Base-by-base conservation (phyloP, 768 basidiomycete species). In the Amanita jacksonii region DNA sequence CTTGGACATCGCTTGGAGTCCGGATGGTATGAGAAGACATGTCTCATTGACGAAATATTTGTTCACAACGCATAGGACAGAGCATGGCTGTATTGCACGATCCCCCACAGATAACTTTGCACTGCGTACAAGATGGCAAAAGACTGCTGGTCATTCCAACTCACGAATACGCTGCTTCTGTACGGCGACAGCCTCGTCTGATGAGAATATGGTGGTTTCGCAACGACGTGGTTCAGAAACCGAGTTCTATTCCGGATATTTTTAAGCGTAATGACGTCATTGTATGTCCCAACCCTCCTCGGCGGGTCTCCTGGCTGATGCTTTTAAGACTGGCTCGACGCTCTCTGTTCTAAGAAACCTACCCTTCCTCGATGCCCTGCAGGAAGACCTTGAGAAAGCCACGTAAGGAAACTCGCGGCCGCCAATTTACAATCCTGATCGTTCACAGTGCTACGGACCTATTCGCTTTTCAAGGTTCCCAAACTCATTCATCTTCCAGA, bases 81-180 rank as follows among this genome's bases (percentile, higher is more conserved):
- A 77, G 70, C 37, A 73, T 91, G 48, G 85, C 82, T 13, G 72
- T 86, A 13, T 70, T 77, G 22, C 81, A 81, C 46, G 68, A 85
- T 50, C 85, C 84, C 32, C 74, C 79, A 31, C 67, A 72, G 19
- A 59, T 90, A 23, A 78, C 76, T 8, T 59, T 90, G 19, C 84
- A 85, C 57, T 89, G 87, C 8, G 64, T 89, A 18, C 85, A 89
- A 61, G 79, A 89, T 57, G 88, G 88, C 5, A 69, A 61, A 34
- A 64, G 74, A 49, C 67, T 76, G 46, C 69, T 73, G 22, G 63
- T 62, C 13, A 55, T 83, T 32, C 62, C 67, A 16, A 52, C 78
- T 33, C 52, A 57, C 30, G 38, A 48, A 12, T 46, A 50, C 15
- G 40, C 53, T 46, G 50, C 42, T 42, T 48, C 51, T 24, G 33